Evolutionary conservation across 345 rosid species (phyloP), one percentile per base, ranked within the genome.

Genomic region (Salix purpurea): DNA sequence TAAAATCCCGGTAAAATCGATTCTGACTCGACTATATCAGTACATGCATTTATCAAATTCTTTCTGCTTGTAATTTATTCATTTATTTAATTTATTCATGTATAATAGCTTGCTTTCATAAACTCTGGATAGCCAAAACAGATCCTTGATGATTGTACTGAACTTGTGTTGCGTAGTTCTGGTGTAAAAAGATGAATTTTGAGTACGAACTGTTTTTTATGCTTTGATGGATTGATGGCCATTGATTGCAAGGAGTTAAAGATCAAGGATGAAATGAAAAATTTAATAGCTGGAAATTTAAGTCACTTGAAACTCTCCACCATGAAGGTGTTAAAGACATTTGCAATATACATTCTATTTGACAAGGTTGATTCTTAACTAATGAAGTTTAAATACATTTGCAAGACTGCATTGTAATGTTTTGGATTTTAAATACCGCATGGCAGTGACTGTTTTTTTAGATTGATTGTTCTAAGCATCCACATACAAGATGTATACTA

Each of bases 1-100:
- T 34, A 1, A 0, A 34, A 34, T 1, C 0, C 36, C 36, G 0
- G 6, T 34, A 5, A 34, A 34, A 34, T 34, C 37, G 0, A 0
- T 34, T 34, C 0, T 32, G 5, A 32, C 34, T 32, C 34, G 4
- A 8, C 21, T 67, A 13, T 28, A 19, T 34, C 40, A 19, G 24
- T 19, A 36, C 26, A 19, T 67, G 4, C 24, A 36, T 12, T 0
- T 15, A 67, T 21, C 37, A 37, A 11, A 19, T 36, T n/a, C 12
- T 56, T 26, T 1, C 28, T 56, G 62, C 62, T n/a, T 1, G 28
- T 56, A 56, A 46, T 8, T 34, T 34, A 34, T 34, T 34, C 36
- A 34, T 5, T 34, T 34, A 34, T 34, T 34, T 0, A 34, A 32
- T 32, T 32, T 56, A 44, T 44, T 44, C 50, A 44, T 46, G 13